A percentile compares a stretch with the other conserved stretches of the same genome.
Conservation (phyloP, 106 monocot species). For the Dioscorea dumetorum region DNA sequence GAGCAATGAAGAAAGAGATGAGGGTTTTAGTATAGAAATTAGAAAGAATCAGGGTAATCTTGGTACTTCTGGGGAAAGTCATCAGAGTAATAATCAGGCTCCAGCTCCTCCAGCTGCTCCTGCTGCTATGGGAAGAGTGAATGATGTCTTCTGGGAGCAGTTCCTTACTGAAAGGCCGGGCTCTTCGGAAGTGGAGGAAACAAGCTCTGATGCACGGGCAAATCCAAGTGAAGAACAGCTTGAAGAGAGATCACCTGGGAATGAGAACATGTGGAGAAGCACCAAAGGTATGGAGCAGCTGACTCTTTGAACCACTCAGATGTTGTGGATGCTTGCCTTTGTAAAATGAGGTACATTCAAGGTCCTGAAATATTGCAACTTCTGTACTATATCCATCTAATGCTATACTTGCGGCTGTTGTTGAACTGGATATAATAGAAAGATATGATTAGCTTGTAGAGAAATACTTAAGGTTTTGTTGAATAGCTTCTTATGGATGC, state of each 20-base stretch:
- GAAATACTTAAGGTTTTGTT: neutral
- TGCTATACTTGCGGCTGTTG: neutral
- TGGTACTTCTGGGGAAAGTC: neutral
- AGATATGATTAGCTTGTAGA: neutral
- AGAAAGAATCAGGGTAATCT: conserved; percentile 6
- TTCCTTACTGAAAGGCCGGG: conserved; percentile 91
- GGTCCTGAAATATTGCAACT: neutral
- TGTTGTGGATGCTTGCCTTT: neutral
- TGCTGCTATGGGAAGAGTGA: conserved; percentile 41
- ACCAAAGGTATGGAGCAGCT: conserved; percentile 32
- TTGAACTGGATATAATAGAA: neutral
- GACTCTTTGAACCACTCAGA: conserved; percentile 20
- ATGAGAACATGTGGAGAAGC: conserved; percentile 10
- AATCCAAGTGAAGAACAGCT: conserved; percentile 27
- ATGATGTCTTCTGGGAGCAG: conserved; percentile 98
- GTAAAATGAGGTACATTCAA: neutral
- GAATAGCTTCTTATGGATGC: neutral
- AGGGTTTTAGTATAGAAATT: neutral
- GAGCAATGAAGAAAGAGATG: conserved; percentile 4
- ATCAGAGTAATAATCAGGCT: conserved; percentile 18
- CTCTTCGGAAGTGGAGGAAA: conserved; percentile 64
- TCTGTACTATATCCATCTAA: neutral
- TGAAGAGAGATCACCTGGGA: conserved; percentile 17
- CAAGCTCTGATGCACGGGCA: conserved; percentile 47
- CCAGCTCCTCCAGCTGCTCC: conserved; percentile 25